Percentiles rank a stretch among this genome's conserved stretches.
Conservation (phyloP, 1,139 yeast species). For the Zygoascus hellenicus region DNA sequence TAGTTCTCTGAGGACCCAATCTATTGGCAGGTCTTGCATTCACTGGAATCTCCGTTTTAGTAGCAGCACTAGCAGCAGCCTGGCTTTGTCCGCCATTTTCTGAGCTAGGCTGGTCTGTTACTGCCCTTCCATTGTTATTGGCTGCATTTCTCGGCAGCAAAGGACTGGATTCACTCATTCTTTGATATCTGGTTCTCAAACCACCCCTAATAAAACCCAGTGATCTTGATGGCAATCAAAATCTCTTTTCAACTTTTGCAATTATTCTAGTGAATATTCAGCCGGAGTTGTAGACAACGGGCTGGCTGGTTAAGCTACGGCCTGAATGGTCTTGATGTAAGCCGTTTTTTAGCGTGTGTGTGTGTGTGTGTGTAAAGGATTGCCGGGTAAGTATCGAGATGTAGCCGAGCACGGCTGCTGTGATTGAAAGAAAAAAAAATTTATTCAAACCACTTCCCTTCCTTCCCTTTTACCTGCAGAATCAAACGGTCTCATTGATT, state of each 20-base stretch:
- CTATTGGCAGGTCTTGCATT: constrained; percentile 28
- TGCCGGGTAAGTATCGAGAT: background rate
- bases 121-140: background rate
- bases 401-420: background rate
- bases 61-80: background rate
- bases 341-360: too few species aligned
- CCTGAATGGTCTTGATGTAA: too few species aligned
- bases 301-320: too few species aligned
- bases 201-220: too few species aligned
- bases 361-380: too few species aligned
- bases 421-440: background rate
- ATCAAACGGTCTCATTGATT: background rate
- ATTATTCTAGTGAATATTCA: too few species aligned
- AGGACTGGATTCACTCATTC: background rate
- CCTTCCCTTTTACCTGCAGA: constrained; percentile 10
- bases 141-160: background rate
- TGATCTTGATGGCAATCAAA: too few species aligned
- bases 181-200: too few species aligned
- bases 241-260: too few species aligned
- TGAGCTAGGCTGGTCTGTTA: background rate
- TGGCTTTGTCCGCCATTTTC: background rate
- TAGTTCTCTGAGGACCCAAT: constrained; percentile 80
- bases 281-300: too few species aligned
- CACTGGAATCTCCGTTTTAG: constrained; percentile 7
- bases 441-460: constrained; percentile 2